These are phyloP conservation scores for Bruguiera gymnorhiza DNA, from an alignment of 345 rosid species.

Conservation along the genomic window DNA sequence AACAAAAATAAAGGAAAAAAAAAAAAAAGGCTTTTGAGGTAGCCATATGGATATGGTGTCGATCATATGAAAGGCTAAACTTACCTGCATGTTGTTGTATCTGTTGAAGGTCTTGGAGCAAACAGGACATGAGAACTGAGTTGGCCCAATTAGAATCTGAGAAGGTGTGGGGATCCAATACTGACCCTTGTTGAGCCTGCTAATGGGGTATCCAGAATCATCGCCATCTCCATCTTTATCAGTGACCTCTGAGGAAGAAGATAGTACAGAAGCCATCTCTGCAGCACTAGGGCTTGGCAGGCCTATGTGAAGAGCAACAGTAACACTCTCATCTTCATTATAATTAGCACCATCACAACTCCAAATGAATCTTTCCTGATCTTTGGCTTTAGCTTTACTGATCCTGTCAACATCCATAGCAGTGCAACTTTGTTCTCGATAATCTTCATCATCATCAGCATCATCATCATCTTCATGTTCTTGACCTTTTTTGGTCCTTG, in stretches of 20 bases:
- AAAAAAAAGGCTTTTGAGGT: neutral
- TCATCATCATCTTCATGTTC: constrained; percentile 8
- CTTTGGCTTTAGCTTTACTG: constrained; percentile 20
- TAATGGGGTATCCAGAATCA: constrained; percentile 49
- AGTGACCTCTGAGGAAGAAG: constrained; percentile 42
- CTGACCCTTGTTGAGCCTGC: constrained; percentile 84
- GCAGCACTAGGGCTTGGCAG: constrained; percentile 83
- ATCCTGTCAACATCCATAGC: constrained; percentile 34
- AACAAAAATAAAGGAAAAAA: neutral
- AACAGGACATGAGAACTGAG: constrained; percentile 97
- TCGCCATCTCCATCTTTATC: constrained; percentile 46
- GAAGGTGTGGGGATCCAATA: constrained; percentile 99
- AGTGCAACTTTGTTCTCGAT: constrained; percentile 30
- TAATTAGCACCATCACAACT: neutral
- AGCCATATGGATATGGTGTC: neutral
- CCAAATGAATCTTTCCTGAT: constrained; percentile 9
- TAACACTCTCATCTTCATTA: constrained; percentile 38
- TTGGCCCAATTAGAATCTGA: constrained; percentile 96
- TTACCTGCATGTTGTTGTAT: constrained; percentile 99
- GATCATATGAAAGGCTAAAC: neutral
- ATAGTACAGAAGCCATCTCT: constrained; percentile 63
- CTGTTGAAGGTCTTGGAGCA: constrained; percentile 94
- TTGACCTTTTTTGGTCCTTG: constrained; percentile 35
- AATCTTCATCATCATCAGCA: neutral
- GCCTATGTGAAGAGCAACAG: constrained; percentile 93